Conservation (phyloP, 805 yeast species). For the Hanseniaspora guilliermondii region DNA sequence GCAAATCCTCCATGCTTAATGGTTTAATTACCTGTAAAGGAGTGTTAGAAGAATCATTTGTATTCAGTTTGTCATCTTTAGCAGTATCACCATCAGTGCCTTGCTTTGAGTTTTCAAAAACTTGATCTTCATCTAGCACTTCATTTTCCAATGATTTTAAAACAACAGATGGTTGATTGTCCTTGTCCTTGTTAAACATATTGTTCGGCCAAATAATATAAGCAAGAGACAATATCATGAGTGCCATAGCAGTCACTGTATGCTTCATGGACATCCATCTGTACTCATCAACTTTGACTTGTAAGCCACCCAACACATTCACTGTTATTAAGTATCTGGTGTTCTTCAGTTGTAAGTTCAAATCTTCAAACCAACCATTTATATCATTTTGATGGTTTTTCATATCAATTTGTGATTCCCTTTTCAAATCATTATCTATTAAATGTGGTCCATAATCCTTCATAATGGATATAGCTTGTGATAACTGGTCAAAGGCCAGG, state of each 20-base stretch:
- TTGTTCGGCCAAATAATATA: conserved; percentile 41
- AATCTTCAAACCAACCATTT: conserved; percentile 55
- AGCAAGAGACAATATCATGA: conserved; percentile 37
- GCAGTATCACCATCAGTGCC: conserved; percentile 21
- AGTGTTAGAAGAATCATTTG: not conserved
- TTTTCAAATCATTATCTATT: conserved; percentile 45
- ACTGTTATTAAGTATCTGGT: conserved; percentile 74
- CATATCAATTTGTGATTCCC: conserved; percentile 70
- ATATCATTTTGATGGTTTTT: conserved; percentile 81
- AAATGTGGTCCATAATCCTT: conserved; percentile 64
- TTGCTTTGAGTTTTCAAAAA: not conserved
- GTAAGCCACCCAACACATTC: conserved; percentile 65
- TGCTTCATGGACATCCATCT: conserved; percentile 90
- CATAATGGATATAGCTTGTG: conserved; percentile 57
- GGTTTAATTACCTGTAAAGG: not conserved
- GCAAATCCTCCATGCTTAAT: not conserved
- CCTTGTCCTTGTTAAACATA: conserved; percentile 27
- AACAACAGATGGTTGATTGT: conserved; percentile 1
- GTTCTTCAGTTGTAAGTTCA: conserved; percentile 64
- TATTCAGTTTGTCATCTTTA: conserved; percentile 21
- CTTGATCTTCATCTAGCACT: conserved; percentile 6
- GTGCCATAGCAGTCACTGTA: conserved; percentile 65
- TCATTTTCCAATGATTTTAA: conserved; percentile 12
- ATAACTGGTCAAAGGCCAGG: conserved; percentile 52
- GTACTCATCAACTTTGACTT: conserved; percentile 74